Evolutionary conservation across 2,329 filamentous ascomycete species (phyloP), one percentile per base, ranked within the genome.

Genomic region (Colletotrichum sidae): DNA sequence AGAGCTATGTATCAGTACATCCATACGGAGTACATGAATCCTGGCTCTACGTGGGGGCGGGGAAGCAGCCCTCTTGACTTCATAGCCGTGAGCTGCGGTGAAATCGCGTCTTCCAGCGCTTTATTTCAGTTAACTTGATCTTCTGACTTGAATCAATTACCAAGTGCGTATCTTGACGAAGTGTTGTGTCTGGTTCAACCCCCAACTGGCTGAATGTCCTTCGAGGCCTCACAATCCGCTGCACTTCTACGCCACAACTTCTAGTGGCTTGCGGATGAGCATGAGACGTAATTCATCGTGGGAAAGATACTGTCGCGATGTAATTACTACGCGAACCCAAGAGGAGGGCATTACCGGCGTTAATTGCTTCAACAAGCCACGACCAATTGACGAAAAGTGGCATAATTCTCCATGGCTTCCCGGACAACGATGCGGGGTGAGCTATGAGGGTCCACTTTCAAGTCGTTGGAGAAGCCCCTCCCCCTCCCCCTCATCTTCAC

Each of bases 351-450:
- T 56, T 42, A 62, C 46, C 62, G 62, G 58, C 51, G 47, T 56
- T 61, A 15, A 33, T 65, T 62, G 41, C 62, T 65, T 6, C 39
- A 65, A 56, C 52, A 9, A 37, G 45, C 46, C 8, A 52, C 9
- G 25, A 34, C 11, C 25, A 13, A 17, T 49, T 9, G 6, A 51
- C 15, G 11, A 33, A 60, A 64, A 42, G 42, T 49, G 55, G 57
- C 57, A 61, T 56, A 55, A 65, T 52, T 61, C 35, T 56, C 57
- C 57, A 55, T 51, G 17, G 49, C 33, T 44, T 38, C 44, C 25
- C 25, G 5, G 25, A 25, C 25, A 25, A 25, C 25, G 25, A 25
- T 25, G 25, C 25, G 25, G 25, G 25, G 25, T 25, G 3, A 25
- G 25, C 25, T 25, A 4, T 25, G 25, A 25, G 25, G 4, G 5